phyloP scores from a whole-genome alignment of 805 yeast genomes.

The Lipomyces yamanashiensis region DNA sequence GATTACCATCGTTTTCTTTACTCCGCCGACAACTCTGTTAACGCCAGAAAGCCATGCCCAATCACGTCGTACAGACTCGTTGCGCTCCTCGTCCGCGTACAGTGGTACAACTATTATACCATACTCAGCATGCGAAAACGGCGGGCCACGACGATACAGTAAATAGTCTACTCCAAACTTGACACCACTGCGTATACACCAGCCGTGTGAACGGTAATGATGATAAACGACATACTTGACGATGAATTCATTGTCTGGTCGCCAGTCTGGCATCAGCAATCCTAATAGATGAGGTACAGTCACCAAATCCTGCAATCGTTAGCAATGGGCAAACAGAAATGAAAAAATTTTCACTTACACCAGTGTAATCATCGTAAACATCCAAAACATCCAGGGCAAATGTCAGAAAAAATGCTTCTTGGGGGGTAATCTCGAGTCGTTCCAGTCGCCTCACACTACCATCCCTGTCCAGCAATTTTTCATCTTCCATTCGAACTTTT shows the following conservation, averaged over 20 bases:
- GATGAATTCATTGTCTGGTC: constrained; percentile 51
- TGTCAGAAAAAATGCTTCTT: constrained; percentile 72
- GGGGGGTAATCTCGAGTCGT: constrained; percentile 70
- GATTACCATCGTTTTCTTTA: constrained; percentile 74
- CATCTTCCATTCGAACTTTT: constrained; percentile 48
- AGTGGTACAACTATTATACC: constrained; percentile 61
- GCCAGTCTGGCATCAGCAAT: constrained; percentile 41
- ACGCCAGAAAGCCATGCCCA: constrained; percentile 70
- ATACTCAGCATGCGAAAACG: constrained; percentile 91
- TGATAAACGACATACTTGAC: constrained; percentile 75
- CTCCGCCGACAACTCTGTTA: constrained; percentile 84
- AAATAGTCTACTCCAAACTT: constrained; percentile 90
- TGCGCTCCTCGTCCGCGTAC: constrained; percentile 42
- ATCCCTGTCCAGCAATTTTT: constrained; percentile 41
- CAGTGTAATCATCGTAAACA: constrained; percentile 41
- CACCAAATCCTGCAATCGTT: constrained; percentile 15
- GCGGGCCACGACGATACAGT: constrained; percentile 89
- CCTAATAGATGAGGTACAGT: constrained; percentile 22
- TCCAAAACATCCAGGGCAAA: constrained; percentile 59
- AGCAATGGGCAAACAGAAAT: not conserved
- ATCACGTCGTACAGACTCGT: constrained; percentile 42
- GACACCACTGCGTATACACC: constrained; percentile 92
- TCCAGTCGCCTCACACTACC: constrained; percentile 44
- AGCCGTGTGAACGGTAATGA: constrained; percentile 84
- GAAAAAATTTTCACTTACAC: constrained; percentile 7